phyloP scores from a whole-genome alignment of 331 rosid genomes.

The Spiraea crenata region DNA sequence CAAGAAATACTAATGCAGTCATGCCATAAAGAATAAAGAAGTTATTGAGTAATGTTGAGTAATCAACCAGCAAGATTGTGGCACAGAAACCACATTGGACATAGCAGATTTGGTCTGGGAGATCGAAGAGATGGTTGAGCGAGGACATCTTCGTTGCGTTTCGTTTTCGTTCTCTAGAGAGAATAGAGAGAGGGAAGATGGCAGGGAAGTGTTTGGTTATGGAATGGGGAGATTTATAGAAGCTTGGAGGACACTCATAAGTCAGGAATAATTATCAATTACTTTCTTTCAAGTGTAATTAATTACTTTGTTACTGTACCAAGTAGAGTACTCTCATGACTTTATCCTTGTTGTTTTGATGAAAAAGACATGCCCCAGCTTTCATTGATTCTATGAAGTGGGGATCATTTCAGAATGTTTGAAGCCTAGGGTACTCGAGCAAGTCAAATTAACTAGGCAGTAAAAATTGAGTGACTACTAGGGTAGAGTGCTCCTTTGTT shows the following conservation, averaged over 20 bases:
- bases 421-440: slow-evolving; percentile 12
- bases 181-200: slow-evolving; percentile 19
- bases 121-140: slow-evolving; percentile 59
- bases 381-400: not conserved
- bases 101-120: slow-evolving; percentile 78
- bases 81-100: slow-evolving; percentile 88
- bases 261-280: not conserved
- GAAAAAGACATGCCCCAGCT: slow-evolving; percentile 9
- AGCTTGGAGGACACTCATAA: not conserved
- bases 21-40: not conserved
- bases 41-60: not conserved
- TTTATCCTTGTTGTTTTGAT: not conserved
- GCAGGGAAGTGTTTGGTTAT: not conserved
- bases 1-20: not conserved
- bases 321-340: slow-evolving; percentile 1
- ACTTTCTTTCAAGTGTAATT: not conserved
- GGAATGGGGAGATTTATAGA: slow-evolving; percentile 1
- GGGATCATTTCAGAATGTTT: slow-evolving; percentile 14
- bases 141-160: slow-evolving; percentile 41
- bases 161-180: not conserved
- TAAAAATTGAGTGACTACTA: slow-evolving; percentile 33
- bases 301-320: not conserved
- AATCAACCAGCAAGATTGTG: slow-evolving; percentile 90
- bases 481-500: slow-evolving; percentile 48
- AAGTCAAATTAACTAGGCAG: slow-evolving; percentile 9